Base-by-base conservation (phyloP, 768 basidiomycete genomes). In the Tylopilus plumbeoviolaceoides region DNA sequence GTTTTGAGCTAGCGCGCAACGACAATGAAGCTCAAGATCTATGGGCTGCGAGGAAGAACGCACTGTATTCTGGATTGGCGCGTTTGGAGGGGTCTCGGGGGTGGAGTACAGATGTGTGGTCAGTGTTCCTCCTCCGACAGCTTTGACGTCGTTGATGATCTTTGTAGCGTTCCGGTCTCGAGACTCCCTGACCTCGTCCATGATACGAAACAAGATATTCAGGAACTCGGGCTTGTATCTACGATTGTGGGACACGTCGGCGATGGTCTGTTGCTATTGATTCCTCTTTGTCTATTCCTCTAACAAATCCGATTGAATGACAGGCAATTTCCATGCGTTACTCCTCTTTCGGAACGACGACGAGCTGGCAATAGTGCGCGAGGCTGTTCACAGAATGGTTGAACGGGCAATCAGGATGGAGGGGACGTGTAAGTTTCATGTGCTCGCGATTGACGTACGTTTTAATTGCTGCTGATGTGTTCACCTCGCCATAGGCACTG, bases 31-130 rank as follows among this genome's bases (percentile, higher is more conserved):
- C 89, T 0, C 73, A 74, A 4, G 79, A 80, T 36, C 66, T 94
- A n/a, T 94, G 91, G 87, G 70, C 75, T 44, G 83, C 85, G 55
- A 70, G 87, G 48, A 89, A 87, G 73, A 85, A 86, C 51, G 85
- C 79, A 18, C 75, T 78, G 28, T 80, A 77, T 61, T 72, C 81
- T 3, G 76, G 77, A 3, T 53, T 88, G 60, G 81, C 83, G 36
- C 65, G 84, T 23, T 62, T 79, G 20, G 80, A 81, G 7, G 86
- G 81, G 4, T 70, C 74, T 9, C 78, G 74, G 55, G 81, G 77
- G 4, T 87, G 82, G 83, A 72, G 77, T 12, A 93, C 91, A 25
- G 89, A 91, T 69, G 88, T 92, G 30, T 91, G 84, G 84, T 85
- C 67, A 53, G 71, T 49, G 15, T 25, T 33, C 27, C 23, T 36